Percentiles rank a stretch among this genome's conserved stretches.
phyloP scores from a whole-genome alignment of 441 rosid genomes.

The Brassica balearica region DNA sequence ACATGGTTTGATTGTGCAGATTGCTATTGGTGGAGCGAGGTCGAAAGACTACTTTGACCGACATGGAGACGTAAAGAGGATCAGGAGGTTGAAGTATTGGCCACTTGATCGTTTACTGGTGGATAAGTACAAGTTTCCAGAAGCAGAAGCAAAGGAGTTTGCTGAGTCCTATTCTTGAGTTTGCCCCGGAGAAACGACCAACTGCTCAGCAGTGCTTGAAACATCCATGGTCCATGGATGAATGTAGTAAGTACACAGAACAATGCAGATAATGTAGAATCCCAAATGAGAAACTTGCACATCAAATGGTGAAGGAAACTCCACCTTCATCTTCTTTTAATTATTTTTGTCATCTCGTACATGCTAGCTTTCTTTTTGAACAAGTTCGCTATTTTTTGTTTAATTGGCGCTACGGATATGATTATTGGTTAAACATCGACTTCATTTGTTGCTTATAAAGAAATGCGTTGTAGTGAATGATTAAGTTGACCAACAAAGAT shows the following conservation, averaged over 20 bases:
- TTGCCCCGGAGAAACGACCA: conserved; percentile 94
- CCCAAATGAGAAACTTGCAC: conserved; percentile 65
- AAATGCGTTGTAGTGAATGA: conserved; percentile 25
- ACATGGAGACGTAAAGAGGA: conserved; percentile 95
- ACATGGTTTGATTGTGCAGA: conserved; percentile 50
- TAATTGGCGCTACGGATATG: conserved; percentile 9
- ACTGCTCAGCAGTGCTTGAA: conserved; percentile 87
- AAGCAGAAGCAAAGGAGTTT: conserved; percentile 76
- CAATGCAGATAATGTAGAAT: conserved; percentile 47
- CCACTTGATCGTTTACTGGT: conserved; percentile 78
- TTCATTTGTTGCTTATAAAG: conserved; percentile 33
- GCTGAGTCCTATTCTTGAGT: conserved; percentile 77
- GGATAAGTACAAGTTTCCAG: conserved; percentile 69
- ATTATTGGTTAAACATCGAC: conserved; percentile 26
- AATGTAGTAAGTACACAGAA: conserved; percentile 42
- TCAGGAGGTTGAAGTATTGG: conserved; percentile 80
- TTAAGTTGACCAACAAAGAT: conserved; percentile 26
- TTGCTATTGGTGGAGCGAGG: conserved; percentile 83
- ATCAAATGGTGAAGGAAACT: conserved; percentile 48
- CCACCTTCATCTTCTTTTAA: background rate
- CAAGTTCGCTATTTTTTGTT: background rate
- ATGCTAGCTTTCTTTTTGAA: conserved; percentile 21
- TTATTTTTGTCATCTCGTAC: background rate
- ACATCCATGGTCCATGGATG: conserved; percentile 86
- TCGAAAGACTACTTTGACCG: conserved; percentile 92